Evolutionary conservation across 805 yeast genomes (phyloP), one percentile per base, ranked within the genome.

Genomic region (Hemisphaericaspora nanyangensis): DNA sequence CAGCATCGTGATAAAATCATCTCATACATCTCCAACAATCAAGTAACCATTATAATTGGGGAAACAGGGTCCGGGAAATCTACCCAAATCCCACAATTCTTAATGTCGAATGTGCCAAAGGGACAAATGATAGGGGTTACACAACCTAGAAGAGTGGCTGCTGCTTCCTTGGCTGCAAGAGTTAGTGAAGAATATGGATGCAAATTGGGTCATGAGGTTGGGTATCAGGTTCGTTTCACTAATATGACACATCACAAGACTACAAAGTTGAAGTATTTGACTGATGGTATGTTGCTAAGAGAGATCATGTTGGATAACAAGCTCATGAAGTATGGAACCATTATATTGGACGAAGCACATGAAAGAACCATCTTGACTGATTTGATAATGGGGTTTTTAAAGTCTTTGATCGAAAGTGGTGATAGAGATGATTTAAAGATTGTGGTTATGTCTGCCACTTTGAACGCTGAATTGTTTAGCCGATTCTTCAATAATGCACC

Each of bases 41-140:
- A 75, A 45, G 95, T 89, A 5, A 79, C 90, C 0, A 79, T 91
- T 1, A 70, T 91, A 15, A 85, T 93, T 55, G 98, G 98, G 62
- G 98, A 91, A 56, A 91, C 99, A 0, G 99, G 99, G 62, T 87
- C 96, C 6, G 98, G 98, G 69, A 91, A 91, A 57, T 90, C 98
- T 3, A 91, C 99, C 0, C 99, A 91, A 65, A 81, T 91, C 34
- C 98, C 99, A 0, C 98, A 91, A 56, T 82, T 91, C 48, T 56
- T 91, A n/a, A 76, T 85, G 62, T 8, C 8, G 8, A 22, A 8
- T 8, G 11, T 12, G 11, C 26, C 3, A 12, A 74, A 77, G 0
- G 55, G 61, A 27, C 79, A 77, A 43, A 69, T 74, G 18, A 80
- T 91, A 16, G 98, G 95, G 0, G 91, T 93, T 6, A 90, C 99